Conservation (phyloP, 2,329 filamentous ascomycete genomes). For the Furcasterigmium sp. region DNA sequence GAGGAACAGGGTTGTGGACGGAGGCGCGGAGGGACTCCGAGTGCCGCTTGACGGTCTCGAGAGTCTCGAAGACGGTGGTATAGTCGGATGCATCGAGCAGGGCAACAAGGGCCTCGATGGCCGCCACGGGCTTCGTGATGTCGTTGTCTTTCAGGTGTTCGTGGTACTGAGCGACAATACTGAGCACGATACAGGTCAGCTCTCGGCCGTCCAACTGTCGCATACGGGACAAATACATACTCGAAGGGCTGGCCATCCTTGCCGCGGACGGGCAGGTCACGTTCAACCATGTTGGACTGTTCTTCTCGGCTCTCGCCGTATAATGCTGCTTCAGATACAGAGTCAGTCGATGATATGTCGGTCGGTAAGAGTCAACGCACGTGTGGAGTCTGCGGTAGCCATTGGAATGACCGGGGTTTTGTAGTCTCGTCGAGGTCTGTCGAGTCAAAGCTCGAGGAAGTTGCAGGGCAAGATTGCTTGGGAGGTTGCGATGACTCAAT, state of each 20-base stretch:
- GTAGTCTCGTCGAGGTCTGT: background rate
- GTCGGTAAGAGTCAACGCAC: background rate
- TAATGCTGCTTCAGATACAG: background rate
- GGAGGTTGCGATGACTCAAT: background rate
- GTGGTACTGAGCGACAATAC: conserved; percentile 52
- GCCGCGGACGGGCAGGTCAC: conserved; percentile 17
- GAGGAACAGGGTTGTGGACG: conserved; percentile 82
- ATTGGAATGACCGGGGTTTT: background rate
- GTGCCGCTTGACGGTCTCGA: conserved; percentile 75
- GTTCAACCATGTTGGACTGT: background rate
- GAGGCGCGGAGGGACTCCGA: conserved; percentile 71
- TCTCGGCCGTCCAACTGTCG: background rate
- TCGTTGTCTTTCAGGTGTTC: conserved; percentile 64
- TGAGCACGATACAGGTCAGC: conserved; percentile 16
- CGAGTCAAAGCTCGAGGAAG: too few species aligned
- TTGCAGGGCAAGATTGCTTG: too few species aligned
- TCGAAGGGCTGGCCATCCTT: conserved; percentile 23
- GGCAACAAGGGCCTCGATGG: conserved; percentile 85
- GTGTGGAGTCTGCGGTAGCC: conserved; percentile 1
- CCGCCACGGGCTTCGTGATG: conserved; percentile 91
- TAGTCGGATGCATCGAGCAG: conserved; percentile 75
- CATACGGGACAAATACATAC: conserved; percentile 12
- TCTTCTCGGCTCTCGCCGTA: background rate
- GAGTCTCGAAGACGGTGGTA: conserved; percentile 88
- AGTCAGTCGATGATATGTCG: too few species aligned